phyloP scores from a whole-genome alignment of 2,329 filamentous ascomycete species.

The Talaromyces sp. region DNA sequence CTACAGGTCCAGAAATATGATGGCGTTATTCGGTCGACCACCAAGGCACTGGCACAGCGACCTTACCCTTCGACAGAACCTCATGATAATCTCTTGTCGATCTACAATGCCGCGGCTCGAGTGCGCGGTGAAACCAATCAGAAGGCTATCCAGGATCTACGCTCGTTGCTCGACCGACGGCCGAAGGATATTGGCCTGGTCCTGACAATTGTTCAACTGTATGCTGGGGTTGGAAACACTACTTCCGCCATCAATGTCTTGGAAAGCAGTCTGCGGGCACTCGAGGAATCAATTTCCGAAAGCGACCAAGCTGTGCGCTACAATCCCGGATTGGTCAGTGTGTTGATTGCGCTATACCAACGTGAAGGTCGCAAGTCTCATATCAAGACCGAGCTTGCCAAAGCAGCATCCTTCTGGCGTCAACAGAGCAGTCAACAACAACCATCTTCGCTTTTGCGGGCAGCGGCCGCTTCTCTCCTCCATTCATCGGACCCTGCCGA shows the following conservation, averaged over 20 bases:
- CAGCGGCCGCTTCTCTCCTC: constrained; percentile 79
- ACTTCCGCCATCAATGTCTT: constrained; percentile 72
- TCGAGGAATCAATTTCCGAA: constrained; percentile 61
- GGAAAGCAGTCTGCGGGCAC: constrained; percentile 69
- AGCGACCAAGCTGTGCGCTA: constrained; percentile 69
- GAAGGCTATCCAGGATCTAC: constrained; percentile 66
- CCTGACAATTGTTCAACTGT: constrained; percentile 77
- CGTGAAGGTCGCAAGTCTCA: constrained; percentile 70
- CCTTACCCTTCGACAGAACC: constrained; percentile 52
- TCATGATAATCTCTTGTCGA: constrained; percentile 57
- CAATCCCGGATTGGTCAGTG: constrained; percentile 78
- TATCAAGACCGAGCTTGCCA: constrained; percentile 70
- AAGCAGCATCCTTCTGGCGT: constrained; percentile 80
- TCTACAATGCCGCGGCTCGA: constrained; percentile 72
- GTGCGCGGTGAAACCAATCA: constrained; percentile 60
- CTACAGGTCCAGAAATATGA: constrained; percentile 61
- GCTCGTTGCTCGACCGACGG: constrained; percentile 68
- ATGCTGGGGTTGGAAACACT: constrained; percentile 68
- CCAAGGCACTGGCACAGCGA: constrained; percentile 49
- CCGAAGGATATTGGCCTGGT: constrained; percentile 78
- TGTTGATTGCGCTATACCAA: constrained; percentile 76
- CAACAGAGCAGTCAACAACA: constrained; percentile 46
- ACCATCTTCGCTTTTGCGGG: constrained; percentile 68
- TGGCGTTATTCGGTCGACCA: constrained; percentile 58
- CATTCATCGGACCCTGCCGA: constrained; percentile 70